Conservation (phyloP, 495 filamentous ascomycete genomes). For the Annulohypoxylon moriforme region DNA sequence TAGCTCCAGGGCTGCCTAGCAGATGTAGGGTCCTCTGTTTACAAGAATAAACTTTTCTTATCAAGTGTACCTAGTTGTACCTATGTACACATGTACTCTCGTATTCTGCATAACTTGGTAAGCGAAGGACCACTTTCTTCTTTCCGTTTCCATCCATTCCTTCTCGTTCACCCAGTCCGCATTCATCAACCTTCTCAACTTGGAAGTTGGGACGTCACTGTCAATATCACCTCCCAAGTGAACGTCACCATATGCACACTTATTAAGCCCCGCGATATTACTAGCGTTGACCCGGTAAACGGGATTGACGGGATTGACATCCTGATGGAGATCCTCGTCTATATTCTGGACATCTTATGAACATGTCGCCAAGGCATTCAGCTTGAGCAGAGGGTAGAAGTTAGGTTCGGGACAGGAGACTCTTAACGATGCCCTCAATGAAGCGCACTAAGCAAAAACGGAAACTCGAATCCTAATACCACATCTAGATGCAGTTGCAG, state of each 20-base stretch:
- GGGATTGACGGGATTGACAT: not conserved
- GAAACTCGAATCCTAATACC: too few relatives aligned
- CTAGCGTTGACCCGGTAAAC: slow-evolving; percentile 11
- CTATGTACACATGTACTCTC: not conserved
- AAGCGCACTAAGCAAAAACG: not conserved
- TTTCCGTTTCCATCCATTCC: slow-evolving; percentile 31
- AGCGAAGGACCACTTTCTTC: slow-evolving; percentile 15
- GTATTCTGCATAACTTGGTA: slow-evolving; percentile 15
- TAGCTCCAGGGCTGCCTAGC: not conserved
- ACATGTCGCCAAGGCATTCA: not conserved
- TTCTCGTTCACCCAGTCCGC: not conserved
- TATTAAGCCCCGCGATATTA: slow-evolving; percentile 25
- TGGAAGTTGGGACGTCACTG: not conserved
- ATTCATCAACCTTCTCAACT: slow-evolving; percentile 2
- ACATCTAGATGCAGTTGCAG: not conserved
- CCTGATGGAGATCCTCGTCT: not conserved
- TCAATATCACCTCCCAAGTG: not conserved
- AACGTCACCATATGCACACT: slow-evolving; percentile 14
- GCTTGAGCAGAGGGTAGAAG: not conserved
- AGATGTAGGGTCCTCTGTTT: slow-evolving; percentile 1
- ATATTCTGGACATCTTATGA: not conserved
- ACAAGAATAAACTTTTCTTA: slow-evolving; percentile 23
- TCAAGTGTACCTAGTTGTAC: not conserved
- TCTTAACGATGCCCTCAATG: not conserved
- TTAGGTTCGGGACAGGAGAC: not conserved